Evolutionary conservation across 1,139 yeast genomes (phyloP), one percentile per base, ranked within the genome.

Genomic region (Taiozyma sp.): DNA sequence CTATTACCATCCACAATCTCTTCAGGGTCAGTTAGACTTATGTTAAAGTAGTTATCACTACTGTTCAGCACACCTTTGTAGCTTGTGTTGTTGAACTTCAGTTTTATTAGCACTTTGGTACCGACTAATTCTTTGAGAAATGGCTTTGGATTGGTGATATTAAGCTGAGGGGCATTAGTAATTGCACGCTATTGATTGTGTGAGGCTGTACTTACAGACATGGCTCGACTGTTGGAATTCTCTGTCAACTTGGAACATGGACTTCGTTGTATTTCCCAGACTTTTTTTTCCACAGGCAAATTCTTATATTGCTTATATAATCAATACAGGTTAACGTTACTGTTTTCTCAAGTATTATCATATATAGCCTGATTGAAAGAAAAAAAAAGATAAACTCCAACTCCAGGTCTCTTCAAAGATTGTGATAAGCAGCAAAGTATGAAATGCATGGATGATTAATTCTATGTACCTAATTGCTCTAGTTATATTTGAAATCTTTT

Each of bases 1-100:
- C 80, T 61, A 54, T 71, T 72, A 16, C 76, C 83, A 46, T 72
- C 73, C 10, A 81, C 73, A 47, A 75, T 72, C 67, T 91, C 96
- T 49, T 74, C 79, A 1, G 96, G 85, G 38, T 83, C 79, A 43
- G 80, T 83, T 43, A 93, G 72, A 65, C 90, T 92, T 41, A 93
- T 61, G 64, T 93, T 95, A 93, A 95, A 93, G 70, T 93, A 95
- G 61, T 90, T 89, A 66, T 93, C 99, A 30, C 90, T 87, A 1
- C 96, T 84, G 16, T 83, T 71, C 47, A 93, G 76, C n/a, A 69
- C 78, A 1, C 99, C 99, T 54, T 74, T 78, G 70, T 93, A 93
- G 66, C 91, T 96, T n/a, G 96, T 87, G 57, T 81, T 81, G 65
- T 91, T 93, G 87, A 97, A 95, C 68, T 93, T 93, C 56, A 93